Conservation (phyloP, 2,329 filamentous ascomycete genomes). For the Orbilia quercus region DNA sequence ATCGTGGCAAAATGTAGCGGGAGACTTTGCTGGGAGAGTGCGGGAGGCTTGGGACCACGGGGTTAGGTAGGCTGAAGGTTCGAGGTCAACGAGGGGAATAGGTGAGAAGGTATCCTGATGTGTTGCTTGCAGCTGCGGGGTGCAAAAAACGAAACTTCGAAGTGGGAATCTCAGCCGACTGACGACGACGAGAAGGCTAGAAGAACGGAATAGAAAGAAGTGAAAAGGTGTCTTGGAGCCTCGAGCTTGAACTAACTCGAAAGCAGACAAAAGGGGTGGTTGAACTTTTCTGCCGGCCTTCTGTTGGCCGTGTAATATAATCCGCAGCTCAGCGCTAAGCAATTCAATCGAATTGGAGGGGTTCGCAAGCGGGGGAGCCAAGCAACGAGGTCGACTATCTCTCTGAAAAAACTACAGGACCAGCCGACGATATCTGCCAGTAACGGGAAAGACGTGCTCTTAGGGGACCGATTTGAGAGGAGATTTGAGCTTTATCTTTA, state of each 20-base stretch:
- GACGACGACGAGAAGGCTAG: neutral
- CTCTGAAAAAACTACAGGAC: conserved; percentile 6
- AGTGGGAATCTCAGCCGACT: neutral
- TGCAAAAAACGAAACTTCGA: neutral
- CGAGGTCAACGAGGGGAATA: neutral
- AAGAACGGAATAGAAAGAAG: neutral
- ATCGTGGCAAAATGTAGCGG: conserved; percentile 16
- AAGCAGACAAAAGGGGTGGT: conserved; percentile 3
- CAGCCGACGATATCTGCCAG: neutral
- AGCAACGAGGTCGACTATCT: neutral
- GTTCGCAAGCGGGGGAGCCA: neutral
- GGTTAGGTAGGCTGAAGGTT: neutral
- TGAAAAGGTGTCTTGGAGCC: neutral
- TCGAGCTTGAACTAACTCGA: neutral
- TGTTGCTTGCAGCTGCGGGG: conserved; percentile 12
- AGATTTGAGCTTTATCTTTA: neutral
- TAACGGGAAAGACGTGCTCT: no score
- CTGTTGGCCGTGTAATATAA: neutral
- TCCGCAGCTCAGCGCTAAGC: neutral
- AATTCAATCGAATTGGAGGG: conserved; percentile 2
- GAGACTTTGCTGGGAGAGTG: neutral
- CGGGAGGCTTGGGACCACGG: neutral
- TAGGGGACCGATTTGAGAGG: neutral
- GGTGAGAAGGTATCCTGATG: conserved; percentile 17
- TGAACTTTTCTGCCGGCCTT: conserved; percentile 1